Conservation (phyloP, 768 basidiomycete species). For the Naganishia kalamii region DNA sequence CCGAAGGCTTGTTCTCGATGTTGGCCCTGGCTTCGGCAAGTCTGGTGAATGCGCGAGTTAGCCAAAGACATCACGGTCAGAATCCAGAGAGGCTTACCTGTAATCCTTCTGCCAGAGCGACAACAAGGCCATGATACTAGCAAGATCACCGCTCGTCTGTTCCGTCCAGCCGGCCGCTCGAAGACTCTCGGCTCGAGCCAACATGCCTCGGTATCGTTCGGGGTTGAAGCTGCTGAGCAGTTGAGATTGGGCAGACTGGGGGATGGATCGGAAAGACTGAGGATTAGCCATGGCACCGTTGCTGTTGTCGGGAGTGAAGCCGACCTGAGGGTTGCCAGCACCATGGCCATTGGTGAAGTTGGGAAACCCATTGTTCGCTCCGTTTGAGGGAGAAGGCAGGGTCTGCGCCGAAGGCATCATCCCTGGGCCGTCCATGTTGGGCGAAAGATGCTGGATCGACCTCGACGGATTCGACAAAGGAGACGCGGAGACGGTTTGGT, state of each 20-base stretch:
- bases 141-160: conserved; percentile 18
- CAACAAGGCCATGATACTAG: conserved; percentile 20
- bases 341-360: neutral
- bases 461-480: too few species aligned
- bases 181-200: conserved; percentile 11
- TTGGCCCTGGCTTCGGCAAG: neutral
- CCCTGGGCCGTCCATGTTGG: conserved; percentile 10
- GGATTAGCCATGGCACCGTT: neutral
- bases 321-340: neutral
- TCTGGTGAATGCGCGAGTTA: neutral
- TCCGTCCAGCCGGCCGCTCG: conserved; percentile 21
- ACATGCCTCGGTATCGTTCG: neutral
- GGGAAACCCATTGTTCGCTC: neutral
- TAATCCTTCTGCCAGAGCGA: conserved; percentile 9
- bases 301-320: neutral
- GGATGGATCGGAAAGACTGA: neutral
- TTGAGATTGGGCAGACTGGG: conserved; percentile 5
- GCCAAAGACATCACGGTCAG: neutral
- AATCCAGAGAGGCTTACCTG: neutral
- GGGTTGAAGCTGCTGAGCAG: neutral
- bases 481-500: neutral
- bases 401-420: conserved; percentile 14
- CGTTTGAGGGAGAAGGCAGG: conserved; percentile 1
- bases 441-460: neutral
- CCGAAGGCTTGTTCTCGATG: neutral